A percentile compares a stretch with the other conserved stretches of the same genome.
phyloP scores from a whole-genome alignment of 1,139 yeast species.

The Pichia sp. region DNA sequence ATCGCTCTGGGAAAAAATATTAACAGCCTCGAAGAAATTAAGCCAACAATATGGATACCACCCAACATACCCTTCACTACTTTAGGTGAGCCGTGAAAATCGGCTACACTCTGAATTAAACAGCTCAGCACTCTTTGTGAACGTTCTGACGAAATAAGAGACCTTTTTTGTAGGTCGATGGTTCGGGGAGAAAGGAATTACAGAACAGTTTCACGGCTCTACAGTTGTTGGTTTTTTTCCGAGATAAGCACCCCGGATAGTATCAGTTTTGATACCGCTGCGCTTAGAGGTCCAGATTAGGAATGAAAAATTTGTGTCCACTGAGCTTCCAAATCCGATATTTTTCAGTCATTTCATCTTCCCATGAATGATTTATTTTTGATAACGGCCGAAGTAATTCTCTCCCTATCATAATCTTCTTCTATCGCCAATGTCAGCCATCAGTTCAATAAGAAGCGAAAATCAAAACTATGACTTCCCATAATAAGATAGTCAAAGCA shows the following conservation, averaged over 20 bases:
- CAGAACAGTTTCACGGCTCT: too few relatives aligned
- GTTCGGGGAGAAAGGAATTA: too few relatives aligned
- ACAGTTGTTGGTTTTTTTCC: too few relatives aligned
- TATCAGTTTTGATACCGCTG: not conserved
- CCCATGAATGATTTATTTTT: not conserved
- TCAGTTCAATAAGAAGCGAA: not conserved
- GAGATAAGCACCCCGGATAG: not conserved
- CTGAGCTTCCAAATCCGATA: not conserved
- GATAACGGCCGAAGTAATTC: not conserved
- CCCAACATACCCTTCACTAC: not conserved
- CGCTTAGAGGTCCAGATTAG: slow-evolving; percentile 1
- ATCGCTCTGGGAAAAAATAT: not conserved
- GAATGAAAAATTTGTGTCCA: not conserved
- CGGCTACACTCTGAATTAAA: too few relatives aligned
- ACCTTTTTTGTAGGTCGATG: too few relatives aligned
- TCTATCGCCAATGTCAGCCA: too few relatives aligned
- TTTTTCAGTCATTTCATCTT: not conserved
- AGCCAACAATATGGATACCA: not conserved
- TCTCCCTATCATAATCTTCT: too few relatives aligned
- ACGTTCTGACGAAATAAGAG: too few relatives aligned
- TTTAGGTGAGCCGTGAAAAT: too few relatives aligned
- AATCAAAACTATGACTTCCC: not conserved
- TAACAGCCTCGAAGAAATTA: not conserved
- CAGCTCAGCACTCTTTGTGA: too few relatives aligned
- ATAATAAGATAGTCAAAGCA: slow-evolving; percentile 6